Evolutionary conservation across 1,139 yeast genomes (phyloP).

Genomic region (Yamadazyma taylorii): DNA sequence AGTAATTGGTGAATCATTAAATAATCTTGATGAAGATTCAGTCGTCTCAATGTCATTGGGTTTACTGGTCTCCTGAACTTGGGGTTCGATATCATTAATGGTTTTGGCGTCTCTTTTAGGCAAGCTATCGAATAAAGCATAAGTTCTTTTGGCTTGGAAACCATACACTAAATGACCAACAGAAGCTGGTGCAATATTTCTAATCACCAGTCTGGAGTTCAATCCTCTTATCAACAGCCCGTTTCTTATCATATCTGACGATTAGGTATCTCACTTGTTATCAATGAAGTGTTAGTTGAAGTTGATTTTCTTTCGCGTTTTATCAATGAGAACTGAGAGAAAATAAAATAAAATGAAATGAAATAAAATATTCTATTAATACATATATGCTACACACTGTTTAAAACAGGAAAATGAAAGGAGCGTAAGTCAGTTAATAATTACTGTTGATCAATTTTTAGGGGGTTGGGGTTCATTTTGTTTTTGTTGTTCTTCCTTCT

Average conservation of each 20-base stretch:
- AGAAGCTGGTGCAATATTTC: too few species aligned
- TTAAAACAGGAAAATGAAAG: too few species aligned
- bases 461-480: too few species aligned
- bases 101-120: slow-evolving; percentile 8
- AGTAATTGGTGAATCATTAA: slow-evolving; percentile 12
- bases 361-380: not conserved
- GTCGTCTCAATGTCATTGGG: not conserved
- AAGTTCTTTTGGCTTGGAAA: too few species aligned
- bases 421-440: too few species aligned
- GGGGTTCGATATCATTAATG: slow-evolving; percentile 3
- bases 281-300: not conserved
- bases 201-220: too few species aligned
- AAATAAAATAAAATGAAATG: not conserved
- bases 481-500: too few species aligned
- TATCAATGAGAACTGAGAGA: not conserved
- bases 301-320: not conserved
- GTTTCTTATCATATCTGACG: too few species aligned
- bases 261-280: too few species aligned
- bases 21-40: slow-evolving; percentile 3
- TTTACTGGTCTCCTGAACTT: not conserved
- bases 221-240: too few species aligned
- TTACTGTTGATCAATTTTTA: too few species aligned
- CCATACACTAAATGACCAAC: too few species aligned
- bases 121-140: slow-evolving; percentile 17
- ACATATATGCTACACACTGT: not conserved